Evolutionary conservation across 148 eudicot genomes (phyloP).

Genomic region (Rhododendron williamsianum): DNA sequence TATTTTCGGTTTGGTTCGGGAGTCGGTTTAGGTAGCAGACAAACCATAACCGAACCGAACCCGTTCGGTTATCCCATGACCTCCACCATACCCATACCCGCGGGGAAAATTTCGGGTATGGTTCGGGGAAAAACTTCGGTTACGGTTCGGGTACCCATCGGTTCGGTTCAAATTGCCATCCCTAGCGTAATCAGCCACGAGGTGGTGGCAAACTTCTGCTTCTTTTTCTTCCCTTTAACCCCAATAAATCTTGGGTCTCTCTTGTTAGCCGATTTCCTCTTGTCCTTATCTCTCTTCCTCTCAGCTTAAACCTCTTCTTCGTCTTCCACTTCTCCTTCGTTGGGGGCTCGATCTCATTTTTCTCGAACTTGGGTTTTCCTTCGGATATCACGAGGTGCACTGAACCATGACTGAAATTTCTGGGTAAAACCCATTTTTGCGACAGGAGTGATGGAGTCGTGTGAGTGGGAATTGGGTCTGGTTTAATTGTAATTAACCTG

Average conservation of each 20-base stretch:
- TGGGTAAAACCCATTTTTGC: constrained; percentile 21
- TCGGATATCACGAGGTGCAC: constrained; percentile 66
- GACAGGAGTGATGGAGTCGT: background rate
- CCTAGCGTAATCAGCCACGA: no score
- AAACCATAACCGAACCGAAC: no score
- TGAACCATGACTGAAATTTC: constrained; percentile 53
- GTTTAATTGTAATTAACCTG: constrained; percentile 7
- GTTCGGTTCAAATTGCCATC: no score
- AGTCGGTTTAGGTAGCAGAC: no score
- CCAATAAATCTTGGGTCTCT: constrained; percentile 73
- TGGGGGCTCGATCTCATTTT: constrained; percentile 63
- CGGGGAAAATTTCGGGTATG: no score
- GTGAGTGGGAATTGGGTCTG: constrained; percentile 5
- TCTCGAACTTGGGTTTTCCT: constrained; percentile 83
- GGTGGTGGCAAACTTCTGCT: constrained; percentile 50
- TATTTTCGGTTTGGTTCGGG: no score
- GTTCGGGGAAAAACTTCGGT: no score
- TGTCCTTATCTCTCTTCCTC: constrained; percentile 65
- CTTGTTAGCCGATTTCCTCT: constrained; percentile 70
- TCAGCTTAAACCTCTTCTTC: constrained; percentile 75
- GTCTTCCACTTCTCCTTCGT: constrained; percentile 76
- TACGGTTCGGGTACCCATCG: no score
- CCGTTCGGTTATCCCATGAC: no score
- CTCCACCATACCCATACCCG: no score
- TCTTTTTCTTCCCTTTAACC: constrained; percentile 54